Evolutionary conservation across 2,329 filamentous ascomycete genomes (phyloP), one percentile per base, ranked within the genome.

Genomic region (Neonectria punicea): DNA sequence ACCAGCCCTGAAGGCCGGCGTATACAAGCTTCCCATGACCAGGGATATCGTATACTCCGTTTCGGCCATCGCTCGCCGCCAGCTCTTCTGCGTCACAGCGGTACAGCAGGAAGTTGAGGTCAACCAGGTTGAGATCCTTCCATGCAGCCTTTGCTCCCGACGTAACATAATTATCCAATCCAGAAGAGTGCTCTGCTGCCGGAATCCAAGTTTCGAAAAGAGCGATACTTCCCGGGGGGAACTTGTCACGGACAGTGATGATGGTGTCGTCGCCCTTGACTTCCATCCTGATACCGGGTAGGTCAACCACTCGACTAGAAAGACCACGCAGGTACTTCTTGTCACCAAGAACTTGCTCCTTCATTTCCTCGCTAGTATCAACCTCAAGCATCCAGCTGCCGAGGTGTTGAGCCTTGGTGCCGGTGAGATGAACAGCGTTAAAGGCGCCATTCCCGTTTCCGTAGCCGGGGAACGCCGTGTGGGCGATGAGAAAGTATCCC

Each of bases 1-100:
- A 97, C 95, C 96, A 99, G 41, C 97, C 97, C 78, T 99, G 96
- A n/a, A 99, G 85, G 66, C 96, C 96, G 65, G 95, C 95, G 78
- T 98, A 99, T 2, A 98, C 93, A 46, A 98, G 86, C 64, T 92
- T 89, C 2, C 94, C 95, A 75, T 94, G 85, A 1, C 90, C 90
- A 1, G 96, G 96, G 68, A 99, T 91, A 57, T 90, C 87, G 80
- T 98, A 99, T 9, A 90, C 90, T n/a, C 96, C 95, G 76, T 98
- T 93, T 65, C 87, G 86, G 4, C 93, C 93, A 56, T 86, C 87
- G 68, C 92, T 97, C 7, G 87, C 89, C 71, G 96, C 93, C 53
- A 89, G 87, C 79, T 89, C 97, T 78, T 99, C 96, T 3, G 93
- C 89, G 66, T 98, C 94, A 70, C 93, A 97, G 64, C 93, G 89